Base-by-base conservation (phyloP, 345 rosid genomes). In the Boechera retrofracta region DNA sequence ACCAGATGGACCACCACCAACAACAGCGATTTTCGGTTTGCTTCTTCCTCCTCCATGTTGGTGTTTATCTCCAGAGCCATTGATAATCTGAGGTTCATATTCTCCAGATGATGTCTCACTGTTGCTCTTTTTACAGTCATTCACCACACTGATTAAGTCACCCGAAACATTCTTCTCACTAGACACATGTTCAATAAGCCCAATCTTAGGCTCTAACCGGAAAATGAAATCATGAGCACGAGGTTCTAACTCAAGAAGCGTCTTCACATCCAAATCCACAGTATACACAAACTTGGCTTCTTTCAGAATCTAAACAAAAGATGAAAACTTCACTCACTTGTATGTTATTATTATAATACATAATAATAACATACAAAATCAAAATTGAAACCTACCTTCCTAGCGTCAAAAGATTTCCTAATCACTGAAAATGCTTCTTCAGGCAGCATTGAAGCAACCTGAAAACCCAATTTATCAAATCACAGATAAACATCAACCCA, bases 1-100 rank as follows among this genome's bases (percentile, higher is more conserved):
- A 57, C 98, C 98, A 31, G 98, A 90, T 0, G 98, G 98, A 55
- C 98, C 98, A 79, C 96, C 83, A 52, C 97, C 98, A 51, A 94
- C 97, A 72, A 94, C 89, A 36, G 87, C 90, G 31, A 94, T 77
- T 79, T 64, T 87, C 28, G 94, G 94, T 69, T 84, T 91, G 69
- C 78, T 85, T 35, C 41, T 56, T 15, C 72, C 67, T 65, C 67
- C 64, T 58, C 82, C 53, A 18, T 42, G 49, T 79, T 80, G 78
- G 74, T 52, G 24, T 15, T 72, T 35, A 47, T 52, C 79, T 33
- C 67, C 57, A 64, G 73, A 72, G n/a, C 81, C 77, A 26, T 73
- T 61, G 42, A 52, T 48, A 68, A 10, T 29, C 44, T 3, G 72
- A 72, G 70, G 32, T 32, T 76, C 74, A 28, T 53, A 31, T 49